Evolutionary conservation across 768 basidiomycete genomes (phyloP).

Genomic region (Wakefieldia striispora): DNA sequence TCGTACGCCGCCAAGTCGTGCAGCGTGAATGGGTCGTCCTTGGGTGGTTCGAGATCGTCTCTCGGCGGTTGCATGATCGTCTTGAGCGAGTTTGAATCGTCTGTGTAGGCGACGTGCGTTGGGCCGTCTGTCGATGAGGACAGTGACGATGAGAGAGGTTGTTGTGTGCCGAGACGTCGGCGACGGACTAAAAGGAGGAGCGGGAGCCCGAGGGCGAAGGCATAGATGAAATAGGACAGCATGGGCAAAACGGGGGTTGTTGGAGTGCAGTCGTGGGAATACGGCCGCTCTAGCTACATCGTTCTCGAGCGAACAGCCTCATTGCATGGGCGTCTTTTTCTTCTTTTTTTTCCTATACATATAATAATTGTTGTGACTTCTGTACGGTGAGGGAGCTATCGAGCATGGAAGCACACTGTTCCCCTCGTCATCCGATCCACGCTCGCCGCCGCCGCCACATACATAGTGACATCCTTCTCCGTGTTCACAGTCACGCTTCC

Average conservation of each 20-base stretch:
- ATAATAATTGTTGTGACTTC: no score
- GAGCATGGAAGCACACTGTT: no score
- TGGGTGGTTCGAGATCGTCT: conserved; percentile 64
- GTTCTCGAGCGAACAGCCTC: no score
- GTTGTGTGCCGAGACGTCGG: conserved; percentile 4
- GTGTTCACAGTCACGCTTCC: no score
- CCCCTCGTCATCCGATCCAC: no score
- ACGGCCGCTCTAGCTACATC: no score
- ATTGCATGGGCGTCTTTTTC: no score
- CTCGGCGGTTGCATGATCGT: conserved; percentile 71
- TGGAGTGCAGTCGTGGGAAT: no score
- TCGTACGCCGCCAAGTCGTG: conserved; percentile 68
- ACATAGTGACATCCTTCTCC: conserved; percentile 8
- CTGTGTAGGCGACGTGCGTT: conserved; percentile 4
- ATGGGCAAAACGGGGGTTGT: conserved; percentile 7
- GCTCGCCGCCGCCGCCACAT: conserved; percentile 6
- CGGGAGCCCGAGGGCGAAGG: conserved; percentile 32
- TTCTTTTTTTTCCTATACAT: no score
- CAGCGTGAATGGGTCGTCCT: conserved; percentile 73
- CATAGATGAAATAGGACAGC: conserved; percentile 28
- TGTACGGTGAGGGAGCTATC: no score
- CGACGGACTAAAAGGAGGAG: conserved; percentile 27
- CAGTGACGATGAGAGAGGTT: no score
- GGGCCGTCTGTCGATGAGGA: no score
- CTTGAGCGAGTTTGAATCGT: conserved; percentile 39